Conservation (phyloP, 345 rosid species). For the Euclidium syriacum region DNA sequence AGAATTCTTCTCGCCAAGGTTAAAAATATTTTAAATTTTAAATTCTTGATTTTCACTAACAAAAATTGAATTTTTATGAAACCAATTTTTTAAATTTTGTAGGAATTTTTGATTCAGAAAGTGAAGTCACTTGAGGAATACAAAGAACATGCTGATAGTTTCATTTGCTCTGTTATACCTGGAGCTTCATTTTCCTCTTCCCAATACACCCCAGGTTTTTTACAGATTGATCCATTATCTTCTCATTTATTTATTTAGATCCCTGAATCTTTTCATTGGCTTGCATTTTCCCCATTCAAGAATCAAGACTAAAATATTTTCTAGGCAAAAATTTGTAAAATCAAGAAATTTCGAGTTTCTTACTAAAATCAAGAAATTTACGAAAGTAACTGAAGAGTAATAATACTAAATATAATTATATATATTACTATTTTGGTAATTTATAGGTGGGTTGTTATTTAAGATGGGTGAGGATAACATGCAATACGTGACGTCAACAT, state of each 20-base stretch:
- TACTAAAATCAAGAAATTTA: neutral
- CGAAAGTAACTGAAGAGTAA: too few species aligned
- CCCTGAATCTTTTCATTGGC: neutral
- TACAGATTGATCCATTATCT: neutral
- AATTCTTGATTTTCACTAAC: neutral
- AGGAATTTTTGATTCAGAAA: slow-evolving; percentile 77
- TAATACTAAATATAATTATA: neutral
- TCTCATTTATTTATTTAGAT: neutral
- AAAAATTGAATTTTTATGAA: neutral
- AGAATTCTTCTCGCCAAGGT: slow-evolving; percentile 71
- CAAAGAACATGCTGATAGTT: slow-evolving; percentile 89
- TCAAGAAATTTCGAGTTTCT: neutral
- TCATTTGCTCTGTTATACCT: slow-evolving; percentile 82
- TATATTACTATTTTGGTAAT: neutral
- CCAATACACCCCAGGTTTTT: slow-evolving; percentile 79
- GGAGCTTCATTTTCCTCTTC: slow-evolving; percentile 72
- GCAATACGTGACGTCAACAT: slow-evolving; percentile 56
- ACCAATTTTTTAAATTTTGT: neutral
- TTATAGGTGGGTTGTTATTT: slow-evolving; percentile 59
- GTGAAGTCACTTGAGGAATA: slow-evolving; percentile 66
- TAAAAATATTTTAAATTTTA: neutral
- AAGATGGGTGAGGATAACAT: slow-evolving; percentile 47
- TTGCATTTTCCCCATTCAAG: neutral
- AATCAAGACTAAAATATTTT: too few species aligned
- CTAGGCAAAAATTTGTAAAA: too few species aligned